A percentile compares a stretch with the other conserved stretches of the same genome.
These are phyloP conservation scores for Alloteropsis angusta DNA, from an alignment of 202 grass and related monocot genomes.

Conservation along the genomic window DNA sequence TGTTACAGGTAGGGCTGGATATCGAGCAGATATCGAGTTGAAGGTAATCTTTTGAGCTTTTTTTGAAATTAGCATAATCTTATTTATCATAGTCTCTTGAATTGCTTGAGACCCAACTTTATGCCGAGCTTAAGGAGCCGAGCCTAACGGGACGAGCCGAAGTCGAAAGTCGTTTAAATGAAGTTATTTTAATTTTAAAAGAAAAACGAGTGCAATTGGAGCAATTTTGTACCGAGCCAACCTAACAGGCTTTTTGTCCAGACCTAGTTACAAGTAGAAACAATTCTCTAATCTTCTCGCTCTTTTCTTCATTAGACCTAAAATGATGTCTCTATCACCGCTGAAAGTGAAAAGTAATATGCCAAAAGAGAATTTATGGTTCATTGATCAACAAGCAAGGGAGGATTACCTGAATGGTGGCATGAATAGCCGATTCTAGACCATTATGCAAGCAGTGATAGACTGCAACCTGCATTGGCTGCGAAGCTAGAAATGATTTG, in stretches of 20 bases:
- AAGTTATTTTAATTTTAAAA: too few relatives aligned
- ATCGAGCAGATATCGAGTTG: too few relatives aligned
- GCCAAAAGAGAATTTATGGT: background rate
- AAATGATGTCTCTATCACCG: background rate
- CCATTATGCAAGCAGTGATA: slow-evolving; percentile 93
- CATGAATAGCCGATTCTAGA: slow-evolving; percentile 75
- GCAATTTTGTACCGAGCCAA: too few relatives aligned
- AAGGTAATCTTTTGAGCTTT: too few relatives aligned
- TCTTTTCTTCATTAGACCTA: background rate
- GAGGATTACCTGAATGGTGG: slow-evolving; percentile 68
- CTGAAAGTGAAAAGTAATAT: background rate
- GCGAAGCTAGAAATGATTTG: slow-evolving; percentile 58
- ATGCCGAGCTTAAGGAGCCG: too few relatives aligned
- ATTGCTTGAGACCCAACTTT: too few relatives aligned
- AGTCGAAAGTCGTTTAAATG: too few relatives aligned
- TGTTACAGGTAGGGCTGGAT: background rate
- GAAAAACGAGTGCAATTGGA: too few relatives aligned
- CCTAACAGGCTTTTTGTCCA: too few relatives aligned
- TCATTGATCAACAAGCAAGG: background rate
- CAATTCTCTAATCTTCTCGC: background rate
- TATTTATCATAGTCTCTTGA: too few relatives aligned
- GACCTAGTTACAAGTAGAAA: background rate
- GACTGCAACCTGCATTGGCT: slow-evolving; percentile 73
- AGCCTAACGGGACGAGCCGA: too few relatives aligned
- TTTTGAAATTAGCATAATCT: too few relatives aligned